phyloP scores from a whole-genome alignment of 2,329 filamentous ascomycete genomes.

The Talaromyces sp. region DNA sequence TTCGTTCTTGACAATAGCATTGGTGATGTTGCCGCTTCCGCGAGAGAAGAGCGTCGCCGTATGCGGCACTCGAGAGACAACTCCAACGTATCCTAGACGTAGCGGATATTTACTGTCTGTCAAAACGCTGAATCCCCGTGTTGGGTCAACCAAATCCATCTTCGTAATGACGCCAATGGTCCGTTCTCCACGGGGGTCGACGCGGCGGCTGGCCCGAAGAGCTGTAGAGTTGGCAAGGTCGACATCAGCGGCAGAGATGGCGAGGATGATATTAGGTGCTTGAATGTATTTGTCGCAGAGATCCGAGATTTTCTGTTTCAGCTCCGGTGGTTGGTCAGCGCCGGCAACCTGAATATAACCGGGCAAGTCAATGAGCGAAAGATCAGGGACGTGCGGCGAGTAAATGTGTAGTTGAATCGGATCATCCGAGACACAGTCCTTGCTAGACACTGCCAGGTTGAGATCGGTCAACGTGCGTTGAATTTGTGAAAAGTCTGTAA shows the following conservation, averaged over 20 bases:
- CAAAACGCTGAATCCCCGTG: conserved; percentile 71
- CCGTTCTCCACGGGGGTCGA: conserved; percentile 89
- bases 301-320: conserved; percentile 94
- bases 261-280: conserved; percentile 89
- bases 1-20: conserved; percentile 82
- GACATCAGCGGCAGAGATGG: conserved; percentile 95
- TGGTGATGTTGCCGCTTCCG: conserved; percentile 72
- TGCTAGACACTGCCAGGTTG: conserved; percentile 85
- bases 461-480: conserved; percentile 92
- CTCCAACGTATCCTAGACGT: conserved; percentile 91
- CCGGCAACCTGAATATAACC: conserved; percentile 97
- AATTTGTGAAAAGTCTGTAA: conserved; percentile 78
- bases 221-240: conserved; percentile 96
- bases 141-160: conserved; percentile 92
- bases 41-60: conserved; percentile 71
- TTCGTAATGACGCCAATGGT: conserved; percentile 99
- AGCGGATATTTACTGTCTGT: conserved; percentile 90
- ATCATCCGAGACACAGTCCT: conserved; percentile 91
- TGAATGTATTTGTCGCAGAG: conserved; percentile 99
- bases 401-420: conserved; percentile 95
- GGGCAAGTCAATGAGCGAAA: conserved; percentile 92
- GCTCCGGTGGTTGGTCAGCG: conserved; percentile 79
- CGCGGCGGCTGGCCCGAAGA: conserved; percentile 78
- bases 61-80: conserved; percentile 77
- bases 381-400: conserved; percentile 89